Evolutionary conservation across 2,329 filamentous ascomycete genomes (phyloP), one percentile per base, ranked within the genome.

Genomic region (Colletotrichum sp.): DNA sequence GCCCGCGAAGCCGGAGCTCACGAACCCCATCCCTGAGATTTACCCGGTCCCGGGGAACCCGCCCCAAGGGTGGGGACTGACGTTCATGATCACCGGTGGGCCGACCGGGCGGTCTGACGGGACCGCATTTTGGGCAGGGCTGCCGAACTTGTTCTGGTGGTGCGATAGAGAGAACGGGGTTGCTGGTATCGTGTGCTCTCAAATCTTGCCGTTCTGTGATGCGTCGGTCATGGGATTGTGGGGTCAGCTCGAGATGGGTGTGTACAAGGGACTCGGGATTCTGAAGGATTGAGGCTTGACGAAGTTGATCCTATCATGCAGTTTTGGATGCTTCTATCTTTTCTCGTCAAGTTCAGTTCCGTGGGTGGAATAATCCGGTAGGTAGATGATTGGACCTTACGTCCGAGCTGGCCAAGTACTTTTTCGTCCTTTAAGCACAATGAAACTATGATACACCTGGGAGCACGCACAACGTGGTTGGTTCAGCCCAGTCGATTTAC

Each of bases 1-100:
- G 0, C 84, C 85, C 2, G 82, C 87, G 1, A 90, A 90, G 74
- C 86, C 86, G 0, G 82, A 87, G 16, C 81, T 89, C 11, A 86
- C 86, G 3, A 88, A 89, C 87, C 3, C 57, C 55, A 38, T 81
- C 85, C n/a, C 59, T 1, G 88, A 91, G 34, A 68, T 92, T 15
- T 92, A 89, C 76, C 84, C 84, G 1, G 79, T 85, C 3, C 62
- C 81, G 0, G 78, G 80, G 1, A 78, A 88, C 73, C 86, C 85
- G 55, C 88, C 91, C 0, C 91, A 93, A 78, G 92, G 92, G 13
- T 93, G 91, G 91, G 91, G 91, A 0, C 81, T 93, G 36, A 88
- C 86, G 0, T 90, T 91, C 63, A 89, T 92, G 86, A 89, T 81
- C 18, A 79, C 82, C 24, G 85, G 86, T 1, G 86, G 86, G 1